These are phyloP conservation scores for Coemansia sp. DNA, from an alignment of 192 early-diverging fungal genomes.

Conservation along the genomic window DNA sequence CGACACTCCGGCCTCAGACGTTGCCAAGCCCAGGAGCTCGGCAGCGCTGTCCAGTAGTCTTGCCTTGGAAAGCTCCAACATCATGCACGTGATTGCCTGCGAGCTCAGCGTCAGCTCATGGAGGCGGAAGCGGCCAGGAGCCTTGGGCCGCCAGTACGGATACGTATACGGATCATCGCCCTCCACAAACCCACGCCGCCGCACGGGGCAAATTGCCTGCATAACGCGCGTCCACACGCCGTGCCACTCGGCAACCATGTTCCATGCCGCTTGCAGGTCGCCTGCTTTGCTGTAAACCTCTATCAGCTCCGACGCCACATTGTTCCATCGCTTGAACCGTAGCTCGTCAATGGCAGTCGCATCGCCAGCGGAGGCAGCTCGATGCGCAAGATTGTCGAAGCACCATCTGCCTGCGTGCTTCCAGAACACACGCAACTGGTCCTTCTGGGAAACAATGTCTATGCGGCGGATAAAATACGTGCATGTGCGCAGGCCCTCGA, in stretches of 20 bases:
- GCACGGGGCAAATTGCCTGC: slow-evolving; percentile 26
- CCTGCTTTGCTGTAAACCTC: slow-evolving; percentile 8
- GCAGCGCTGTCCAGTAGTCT: slow-evolving; percentile 12
- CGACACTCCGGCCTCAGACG: slow-evolving; percentile 33
- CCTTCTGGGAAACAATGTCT: background rate
- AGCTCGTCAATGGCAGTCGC: slow-evolving; percentile 17
- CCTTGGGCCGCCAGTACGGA: slow-evolving; percentile 46
- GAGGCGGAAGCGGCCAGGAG: slow-evolving; percentile 24
- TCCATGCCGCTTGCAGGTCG: slow-evolving; percentile 17
- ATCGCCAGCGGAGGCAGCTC: background rate
- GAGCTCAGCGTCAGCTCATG: slow-evolving; percentile 48
- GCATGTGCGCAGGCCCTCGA: slow-evolving; percentile 41
- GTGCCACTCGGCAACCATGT: slow-evolving; percentile 36
- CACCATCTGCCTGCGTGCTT: slow-evolving; percentile 22
- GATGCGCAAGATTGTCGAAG: background rate
- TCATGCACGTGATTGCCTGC: slow-evolving; percentile 15
- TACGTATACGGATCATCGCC: slow-evolving; percentile 18
- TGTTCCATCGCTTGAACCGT: slow-evolving; percentile 51
- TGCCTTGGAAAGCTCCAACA: slow-evolving; percentile 12
- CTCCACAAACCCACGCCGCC: slow-evolving; percentile 22
- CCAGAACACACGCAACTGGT: slow-evolving; percentile 26
- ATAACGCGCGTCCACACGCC: slow-evolving; percentile 31
- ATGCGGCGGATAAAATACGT: slow-evolving; percentile 31
- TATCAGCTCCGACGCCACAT: slow-evolving; percentile 37
- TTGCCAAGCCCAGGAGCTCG: slow-evolving; percentile 36